A percentile compares a stretch with the other conserved stretches of the same genome.
Evolutionary conservation across 805 yeast species (phyloP).

Genomic region (Sporopachydermia lactativora): DNA sequence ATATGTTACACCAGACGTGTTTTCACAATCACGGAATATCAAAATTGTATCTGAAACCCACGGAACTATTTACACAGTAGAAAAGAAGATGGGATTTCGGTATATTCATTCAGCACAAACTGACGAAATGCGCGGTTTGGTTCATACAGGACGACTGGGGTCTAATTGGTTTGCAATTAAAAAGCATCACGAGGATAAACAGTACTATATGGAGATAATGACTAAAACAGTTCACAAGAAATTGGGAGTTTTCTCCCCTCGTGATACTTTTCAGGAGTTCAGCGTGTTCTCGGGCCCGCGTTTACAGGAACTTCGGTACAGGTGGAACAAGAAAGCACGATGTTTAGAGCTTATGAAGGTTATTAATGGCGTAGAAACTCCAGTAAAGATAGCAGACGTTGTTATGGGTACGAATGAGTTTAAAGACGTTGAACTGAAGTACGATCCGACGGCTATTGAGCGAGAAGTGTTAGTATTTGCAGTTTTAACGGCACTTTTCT

Average conservation of each 20-base stretch:
- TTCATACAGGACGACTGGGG: not conserved
- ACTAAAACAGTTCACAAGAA: not conserved
- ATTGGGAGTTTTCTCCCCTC: not conserved
- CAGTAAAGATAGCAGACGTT: too few relatives aligned
- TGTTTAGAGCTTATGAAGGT: not conserved
- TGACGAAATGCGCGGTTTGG: not conserved
- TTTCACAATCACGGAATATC: not conserved
- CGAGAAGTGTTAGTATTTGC: not conserved
- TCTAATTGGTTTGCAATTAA: not conserved
- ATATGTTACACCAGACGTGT: not conserved
- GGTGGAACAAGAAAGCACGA: not conserved
- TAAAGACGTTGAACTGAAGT: not conserved
- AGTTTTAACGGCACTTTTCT: not conserved
- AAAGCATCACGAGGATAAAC: not conserved
- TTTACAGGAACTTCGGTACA: not conserved
- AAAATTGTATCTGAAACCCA: not conserved
- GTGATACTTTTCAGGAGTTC: not conserved
- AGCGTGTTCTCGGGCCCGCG: not conserved
- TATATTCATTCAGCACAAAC: not conserved
- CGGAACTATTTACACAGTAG: not conserved
- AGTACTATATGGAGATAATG: not conserved
- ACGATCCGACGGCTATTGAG: not conserved
- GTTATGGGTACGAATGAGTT: constrained; percentile 1
- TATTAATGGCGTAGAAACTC: too few relatives aligned
- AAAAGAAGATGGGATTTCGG: not conserved